Base-by-base conservation (phyloP, 1,139 yeast species). In the Hemisphaericaspora subhashii region DNA sequence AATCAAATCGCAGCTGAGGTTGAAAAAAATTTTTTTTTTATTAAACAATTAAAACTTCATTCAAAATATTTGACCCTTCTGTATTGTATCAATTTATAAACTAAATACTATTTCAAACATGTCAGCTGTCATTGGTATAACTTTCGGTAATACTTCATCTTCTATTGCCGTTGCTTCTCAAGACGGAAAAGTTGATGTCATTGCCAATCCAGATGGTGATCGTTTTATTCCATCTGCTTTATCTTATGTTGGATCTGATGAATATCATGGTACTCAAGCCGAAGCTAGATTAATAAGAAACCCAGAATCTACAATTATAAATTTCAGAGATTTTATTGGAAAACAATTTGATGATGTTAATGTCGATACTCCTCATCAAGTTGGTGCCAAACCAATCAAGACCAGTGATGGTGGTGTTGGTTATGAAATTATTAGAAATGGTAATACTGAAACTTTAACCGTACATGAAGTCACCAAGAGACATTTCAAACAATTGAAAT, bases 201-300 rank as follows among this genome's bases (percentile, higher is more conserved):
- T 92, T 64, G 98, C 98, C 53, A 92, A 92, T 79, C 97, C 95
- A 54, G 98, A 92, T 60, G 99, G 99, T 64, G 98, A 94, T 68
- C 89, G 98, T 72, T 79, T 94, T 46, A 92, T 92, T 60, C 96
- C 98, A 47, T 86, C 98, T 17, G 86, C 86, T 41, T 75, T 92
- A 48, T 83, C 98, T 12, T 92, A 90, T 63, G 89, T 89, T 46
- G 96, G 95, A 47, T 83, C 78, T 40, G 98, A 92, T 62, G 98
- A 92, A 71, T 92, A 87, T 70, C 97, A 92, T 62, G 99, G 99
- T 45, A 85, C 88, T 48, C 98, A 94, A 72, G 98, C 98, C 45
- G 72, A 83, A 56, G 87, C 89, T 44, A 98, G 94, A 70, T 72
- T 92, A 59, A 74, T 92, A 48, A 86, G 98, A 77, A 88, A 90